Percentiles rank a stretch among this genome's conserved stretches.
phyloP scores from a whole-genome alignment of 192 early-diverging fungal species.

The Coemansia sp. region DNA sequence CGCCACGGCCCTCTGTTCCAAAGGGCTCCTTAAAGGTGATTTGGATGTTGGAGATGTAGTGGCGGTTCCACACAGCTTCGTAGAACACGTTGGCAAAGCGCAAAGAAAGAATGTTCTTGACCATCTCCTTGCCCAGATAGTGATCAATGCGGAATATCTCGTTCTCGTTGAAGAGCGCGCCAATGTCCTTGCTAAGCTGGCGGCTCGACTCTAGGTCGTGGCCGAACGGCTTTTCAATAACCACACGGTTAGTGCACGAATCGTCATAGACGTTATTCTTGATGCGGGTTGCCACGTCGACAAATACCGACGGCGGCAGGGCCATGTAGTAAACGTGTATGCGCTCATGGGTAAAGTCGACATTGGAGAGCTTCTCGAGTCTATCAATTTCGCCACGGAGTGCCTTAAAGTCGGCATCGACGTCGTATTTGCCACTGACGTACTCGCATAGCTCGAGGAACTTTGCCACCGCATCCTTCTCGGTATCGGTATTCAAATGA shows the following conservation, averaged over 20 bases:
- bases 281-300: slow-evolving; percentile 71
- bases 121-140: slow-evolving; percentile 98
- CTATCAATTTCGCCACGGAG: slow-evolving; percentile 61
- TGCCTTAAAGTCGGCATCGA: slow-evolving; percentile 62
- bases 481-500: slow-evolving; percentile 40
- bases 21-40: slow-evolving; percentile 97
- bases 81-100: slow-evolving; percentile 92
- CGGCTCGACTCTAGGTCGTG: slow-evolving; percentile 77
- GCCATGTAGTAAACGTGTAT: slow-evolving; percentile 88
- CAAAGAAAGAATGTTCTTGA: slow-evolving; percentile 90
- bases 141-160: slow-evolving; percentile 98
- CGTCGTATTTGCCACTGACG: slow-evolving; percentile 80
- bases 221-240: slow-evolving; percentile 98
- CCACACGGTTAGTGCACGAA: slow-evolving; percentile 67
- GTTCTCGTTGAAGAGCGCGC: slow-evolving; percentile 73
- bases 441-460: slow-evolving; percentile 78
- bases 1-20: slow-evolving; percentile 93
- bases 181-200: slow-evolving; percentile 63
- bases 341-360: slow-evolving; percentile 16
- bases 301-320: slow-evolving; percentile 88
- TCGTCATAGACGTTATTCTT: slow-evolving; percentile 64
- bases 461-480: slow-evolving; percentile 32
- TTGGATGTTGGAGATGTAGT: slow-evolving; percentile 84
- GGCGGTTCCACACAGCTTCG: slow-evolving; percentile 83
- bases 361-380: slow-evolving; percentile 47